phyloP scores from a whole-genome alignment of 2,329 filamentous ascomycete species.

The Fusarium sp. region DNA sequence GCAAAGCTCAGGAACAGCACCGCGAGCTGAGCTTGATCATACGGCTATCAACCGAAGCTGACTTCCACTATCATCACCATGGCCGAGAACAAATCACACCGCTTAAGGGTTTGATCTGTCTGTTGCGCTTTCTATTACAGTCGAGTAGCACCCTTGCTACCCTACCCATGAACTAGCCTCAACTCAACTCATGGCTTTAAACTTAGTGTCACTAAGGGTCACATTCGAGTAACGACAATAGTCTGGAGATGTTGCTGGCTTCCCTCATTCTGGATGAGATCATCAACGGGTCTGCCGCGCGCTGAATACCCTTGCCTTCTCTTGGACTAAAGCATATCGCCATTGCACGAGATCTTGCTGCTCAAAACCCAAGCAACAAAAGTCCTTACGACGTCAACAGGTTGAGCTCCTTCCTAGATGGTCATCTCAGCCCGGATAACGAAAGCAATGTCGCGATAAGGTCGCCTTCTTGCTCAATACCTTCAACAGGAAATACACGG shows the following conservation, averaged over 20 bases:
- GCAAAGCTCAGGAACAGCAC: conserved; percentile 17
- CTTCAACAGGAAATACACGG: neutral
- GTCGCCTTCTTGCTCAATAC: conserved; percentile 20
- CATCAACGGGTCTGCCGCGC: conserved; percentile 12
- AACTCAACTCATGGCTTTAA: conserved; percentile 1
- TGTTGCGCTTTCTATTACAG: neutral
- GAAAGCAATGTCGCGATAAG: conserved; percentile 33
- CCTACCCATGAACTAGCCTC: conserved; percentile 1
- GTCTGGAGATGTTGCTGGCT: neutral
- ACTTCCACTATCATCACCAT: too few species aligned
- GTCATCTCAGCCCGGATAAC: conserved; percentile 5
- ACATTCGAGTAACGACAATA: conserved; percentile 3
- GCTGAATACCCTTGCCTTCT: conserved; percentile 19
- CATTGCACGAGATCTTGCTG: conserved; percentile 14
- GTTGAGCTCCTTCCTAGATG: conserved; percentile 44
- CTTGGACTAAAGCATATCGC: conserved; percentile 5
- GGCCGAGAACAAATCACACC: neutral
- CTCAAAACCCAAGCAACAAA: conserved; percentile 26
- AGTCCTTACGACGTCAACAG: conserved; percentile 29
- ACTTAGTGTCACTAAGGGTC: neutral
- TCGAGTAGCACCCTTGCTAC: neutral
- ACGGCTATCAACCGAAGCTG: neutral
- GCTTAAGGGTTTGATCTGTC: neutral
- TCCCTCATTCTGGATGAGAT: conserved; percentile 29
- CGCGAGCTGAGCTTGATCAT: neutral